phyloP scores from a whole-genome alignment of 2,329 filamentous ascomycete species.

The Xylariaceae sp. region DNA sequence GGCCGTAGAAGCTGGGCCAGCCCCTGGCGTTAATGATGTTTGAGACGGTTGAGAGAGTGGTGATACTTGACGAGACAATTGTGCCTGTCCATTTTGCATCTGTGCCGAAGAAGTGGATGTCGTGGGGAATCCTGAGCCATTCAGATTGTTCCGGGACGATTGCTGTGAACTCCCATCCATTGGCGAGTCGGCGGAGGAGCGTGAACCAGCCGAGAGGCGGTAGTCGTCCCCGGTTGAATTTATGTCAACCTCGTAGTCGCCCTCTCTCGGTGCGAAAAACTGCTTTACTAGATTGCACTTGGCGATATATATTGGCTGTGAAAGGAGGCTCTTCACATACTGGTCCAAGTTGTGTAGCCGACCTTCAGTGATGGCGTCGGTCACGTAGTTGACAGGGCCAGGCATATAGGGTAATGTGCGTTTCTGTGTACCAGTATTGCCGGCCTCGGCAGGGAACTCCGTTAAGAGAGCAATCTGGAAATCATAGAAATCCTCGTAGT shows the following conservation, averaged over 20 bases:
- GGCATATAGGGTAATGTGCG: constrained; percentile 95
- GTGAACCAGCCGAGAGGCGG: constrained; percentile 64
- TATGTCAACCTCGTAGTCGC: constrained; percentile 88
- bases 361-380: constrained; percentile 93
- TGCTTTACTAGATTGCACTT: constrained; percentile 78
- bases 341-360: constrained; percentile 88
- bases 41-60: constrained; percentile 49
- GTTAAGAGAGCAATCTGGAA: constrained; percentile 94
- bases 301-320: constrained; percentile 77
- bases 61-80: constrained; percentile 41
- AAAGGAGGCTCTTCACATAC: constrained; percentile 87
- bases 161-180: constrained; percentile 57
- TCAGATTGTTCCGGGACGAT: constrained; percentile 59
- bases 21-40: constrained; percentile 49
- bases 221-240: constrained; percentile 64
- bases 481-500: constrained; percentile 98
- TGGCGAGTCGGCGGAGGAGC: constrained; percentile 59
- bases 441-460: constrained; percentile 86
- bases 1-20: constrained; percentile 44
- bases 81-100: constrained; percentile 36
- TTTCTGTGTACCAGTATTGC: constrained; percentile 71
- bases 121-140: constrained; percentile 50
- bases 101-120: constrained; percentile 48
- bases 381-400: constrained; percentile 93
- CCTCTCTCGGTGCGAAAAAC: constrained; percentile 83